Base-by-base conservation (phyloP, 352 stramenopile genomes). In the Globisporangium acanthophoron region DNA sequence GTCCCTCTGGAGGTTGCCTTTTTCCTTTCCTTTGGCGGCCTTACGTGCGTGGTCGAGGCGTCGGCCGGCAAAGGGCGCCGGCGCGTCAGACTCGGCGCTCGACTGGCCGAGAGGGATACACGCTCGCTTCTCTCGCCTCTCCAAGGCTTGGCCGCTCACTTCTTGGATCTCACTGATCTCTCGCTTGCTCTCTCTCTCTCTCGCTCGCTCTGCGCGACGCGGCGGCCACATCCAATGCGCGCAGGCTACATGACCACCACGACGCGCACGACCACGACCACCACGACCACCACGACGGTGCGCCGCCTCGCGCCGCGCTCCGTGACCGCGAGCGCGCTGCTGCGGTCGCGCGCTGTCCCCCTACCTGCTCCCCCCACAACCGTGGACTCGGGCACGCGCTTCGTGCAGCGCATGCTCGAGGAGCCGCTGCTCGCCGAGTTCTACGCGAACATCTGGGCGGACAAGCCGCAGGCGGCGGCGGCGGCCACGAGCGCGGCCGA, bases 381-480 rank as follows among this genome's bases (percentile, higher is more conserved):
- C 8, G 31, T 31, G 13, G 50, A 58, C 37, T 31, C 45, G 7
- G 31, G 7, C 18, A 45, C 46, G 6, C 48, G 52, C 35, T 64
- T 63, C 31, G 41, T 64, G 11, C 49, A 58, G 43, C 47, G 44
- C 21, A 74, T 78, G 48, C 56, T 74, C 50, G 71, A 69, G 44
- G 77, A 80, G 58, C 61, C 58, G 44, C 61, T 78, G 39, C 67
- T 65, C 5, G 71, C 62, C 57, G 76, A 86, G 50, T 86, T 86
- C 52, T 86, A 84, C 67, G 60, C 65, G 53, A 86, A 86, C 52
- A 86, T 86, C 52, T 86, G 76, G 76, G 64, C 58, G 15, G 69
- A 72, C 11, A 18, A 3, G 49, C 35, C 49, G 24, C 1, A 29
- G 7, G 31, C 50, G 12, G 21, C 31, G 12, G 21, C 31, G 12